Conservation (phyloP, 768 basidiomycete species). For the Cyclocybe aegerita region DNA sequence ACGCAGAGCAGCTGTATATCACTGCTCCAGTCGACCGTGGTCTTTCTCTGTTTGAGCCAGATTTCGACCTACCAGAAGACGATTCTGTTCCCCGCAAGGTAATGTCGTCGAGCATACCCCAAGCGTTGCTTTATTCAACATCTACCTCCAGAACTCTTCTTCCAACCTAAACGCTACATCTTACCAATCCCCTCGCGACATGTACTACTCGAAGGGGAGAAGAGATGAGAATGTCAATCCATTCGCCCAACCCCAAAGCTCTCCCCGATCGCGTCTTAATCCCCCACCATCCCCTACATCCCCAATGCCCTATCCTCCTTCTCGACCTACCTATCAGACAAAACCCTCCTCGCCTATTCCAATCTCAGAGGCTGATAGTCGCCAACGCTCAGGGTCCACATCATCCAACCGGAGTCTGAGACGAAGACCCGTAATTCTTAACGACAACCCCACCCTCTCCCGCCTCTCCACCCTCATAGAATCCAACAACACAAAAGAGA, state of each 20-base stretch:
- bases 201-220: not conserved
- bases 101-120: too few relatives aligned
- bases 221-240: slow-evolving; percentile 4
- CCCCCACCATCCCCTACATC: slow-evolving; percentile 39
- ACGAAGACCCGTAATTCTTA: slow-evolving; percentile 35
- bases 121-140: too few relatives aligned
- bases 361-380: slow-evolving; percentile 15
- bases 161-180: slow-evolving; percentile 1
- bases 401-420: slow-evolving; percentile 29
- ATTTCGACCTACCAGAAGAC: slow-evolving; percentile 8
- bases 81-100: not conserved
- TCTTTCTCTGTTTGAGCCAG: slow-evolving; percentile 19
- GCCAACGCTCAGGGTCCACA: slow-evolving; percentile 26
- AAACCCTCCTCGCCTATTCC: slow-evolving; percentile 37
- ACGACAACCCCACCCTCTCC: slow-evolving; percentile 33
- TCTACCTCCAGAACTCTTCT: not conserved
- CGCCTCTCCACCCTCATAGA: slow-evolving; percentile 38
- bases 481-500: slow-evolving; percentile 30
- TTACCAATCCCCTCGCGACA: slow-evolving; percentile 8
- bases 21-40: slow-evolving; percentile 34
- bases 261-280: slow-evolving; percentile 18
- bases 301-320: slow-evolving; percentile 37
- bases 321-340: slow-evolving; percentile 20
- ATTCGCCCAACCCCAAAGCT: slow-evolving; percentile 1
- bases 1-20: slow-evolving; percentile 44